Percentiles rank a stretch among this genome's conserved stretches.
phyloP scores from a whole-genome alignment of 2,329 filamentous ascomycete genomes.

The Fusarium temperatum region DNA sequence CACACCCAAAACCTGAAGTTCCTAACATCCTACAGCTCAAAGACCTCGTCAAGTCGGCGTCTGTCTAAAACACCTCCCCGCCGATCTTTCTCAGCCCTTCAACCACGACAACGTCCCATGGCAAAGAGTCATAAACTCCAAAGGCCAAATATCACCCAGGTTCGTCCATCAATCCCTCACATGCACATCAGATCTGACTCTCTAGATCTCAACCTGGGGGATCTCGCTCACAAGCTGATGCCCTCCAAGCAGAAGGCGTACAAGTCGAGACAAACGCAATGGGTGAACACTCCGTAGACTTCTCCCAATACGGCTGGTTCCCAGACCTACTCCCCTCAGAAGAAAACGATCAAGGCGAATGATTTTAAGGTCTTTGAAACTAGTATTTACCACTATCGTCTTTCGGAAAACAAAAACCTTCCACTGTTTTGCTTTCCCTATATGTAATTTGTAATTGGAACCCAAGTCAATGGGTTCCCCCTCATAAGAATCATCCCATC shows the following conservation, averaged over 20 bases:
- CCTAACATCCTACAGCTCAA: conserved; percentile 60
- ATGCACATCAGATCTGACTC: not conserved
- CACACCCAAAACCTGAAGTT: fast-evolving
- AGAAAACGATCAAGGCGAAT: conserved; percentile 24
- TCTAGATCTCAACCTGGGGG: conserved; percentile 59
- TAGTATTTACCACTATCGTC: conserved; percentile 44
- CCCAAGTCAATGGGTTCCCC: conserved; percentile 18
- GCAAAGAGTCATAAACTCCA: conserved; percentile 92
- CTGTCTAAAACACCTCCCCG: conserved; percentile 85
- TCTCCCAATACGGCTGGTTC: conserved; percentile 65
- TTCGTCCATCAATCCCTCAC: conserved; percentile 45
- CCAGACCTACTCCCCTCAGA: conserved; percentile 60
- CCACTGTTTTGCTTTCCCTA: conserved; percentile 9
- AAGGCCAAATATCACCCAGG: conserved; percentile 87
- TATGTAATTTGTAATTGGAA: conserved; percentile 41
- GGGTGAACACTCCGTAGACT: conserved; percentile 62
- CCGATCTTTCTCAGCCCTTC: conserved; percentile 62
- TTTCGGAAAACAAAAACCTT: conserved; percentile 8
- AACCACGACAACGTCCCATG: conserved; percentile 86
- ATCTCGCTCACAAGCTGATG: conserved; percentile 59
- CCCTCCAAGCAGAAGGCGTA: conserved; percentile 62
- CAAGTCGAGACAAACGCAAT: conserved; percentile 58
- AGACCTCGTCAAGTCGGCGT: conserved; percentile 86
- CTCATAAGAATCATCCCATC: conserved; percentile 43
- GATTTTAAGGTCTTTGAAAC: conserved; percentile 25